phyloP scores from a whole-genome alignment of 2,329 filamentous ascomycete genomes.

The Sporothrix schenckii region DNA sequence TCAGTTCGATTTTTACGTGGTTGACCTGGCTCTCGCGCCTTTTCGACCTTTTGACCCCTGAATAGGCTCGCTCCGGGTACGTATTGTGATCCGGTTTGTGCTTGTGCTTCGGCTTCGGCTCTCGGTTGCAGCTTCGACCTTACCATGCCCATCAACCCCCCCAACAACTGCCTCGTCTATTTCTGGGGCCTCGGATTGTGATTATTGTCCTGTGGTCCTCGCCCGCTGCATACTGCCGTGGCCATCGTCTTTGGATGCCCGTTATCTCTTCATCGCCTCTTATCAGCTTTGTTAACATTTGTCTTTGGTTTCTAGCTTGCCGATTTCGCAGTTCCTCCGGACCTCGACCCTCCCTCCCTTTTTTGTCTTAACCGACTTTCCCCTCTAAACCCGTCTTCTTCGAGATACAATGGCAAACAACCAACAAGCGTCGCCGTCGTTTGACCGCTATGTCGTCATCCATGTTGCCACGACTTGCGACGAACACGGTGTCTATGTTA shows the following conservation, averaged over 20 bases:
- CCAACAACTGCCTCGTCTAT: too few species aligned
- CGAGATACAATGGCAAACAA: slow-evolving; percentile 47
- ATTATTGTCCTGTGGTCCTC: background rate
- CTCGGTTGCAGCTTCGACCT: slow-evolving; percentile 14
- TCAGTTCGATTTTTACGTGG: background rate
- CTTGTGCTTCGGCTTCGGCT: background rate
- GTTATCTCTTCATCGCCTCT: background rate
- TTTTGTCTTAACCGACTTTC: background rate
- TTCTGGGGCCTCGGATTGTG: background rate
- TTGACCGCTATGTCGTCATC: slow-evolving; percentile 97
- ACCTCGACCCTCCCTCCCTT: background rate
- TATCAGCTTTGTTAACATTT: background rate
- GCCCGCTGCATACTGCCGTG: background rate
- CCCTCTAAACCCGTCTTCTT: slow-evolving; percentile 5
- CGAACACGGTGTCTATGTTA: slow-evolving; percentile 98
- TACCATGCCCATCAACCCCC: background rate
- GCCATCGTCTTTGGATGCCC: background rate
- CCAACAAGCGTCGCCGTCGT: slow-evolving; percentile 62
- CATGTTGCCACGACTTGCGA: slow-evolving; percentile 99
- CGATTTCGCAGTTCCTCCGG: background rate
- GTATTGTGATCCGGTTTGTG: background rate
- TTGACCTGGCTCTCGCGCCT: slow-evolving; percentile 12
- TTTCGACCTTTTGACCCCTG: slow-evolving; percentile 23
- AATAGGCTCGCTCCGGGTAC: slow-evolving; percentile 18
- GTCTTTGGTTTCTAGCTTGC: slow-evolving; percentile 8